phyloP scores from a whole-genome alignment of 2,329 filamentous ascomycete genomes.

The Fusarium coffeatum region DNA sequence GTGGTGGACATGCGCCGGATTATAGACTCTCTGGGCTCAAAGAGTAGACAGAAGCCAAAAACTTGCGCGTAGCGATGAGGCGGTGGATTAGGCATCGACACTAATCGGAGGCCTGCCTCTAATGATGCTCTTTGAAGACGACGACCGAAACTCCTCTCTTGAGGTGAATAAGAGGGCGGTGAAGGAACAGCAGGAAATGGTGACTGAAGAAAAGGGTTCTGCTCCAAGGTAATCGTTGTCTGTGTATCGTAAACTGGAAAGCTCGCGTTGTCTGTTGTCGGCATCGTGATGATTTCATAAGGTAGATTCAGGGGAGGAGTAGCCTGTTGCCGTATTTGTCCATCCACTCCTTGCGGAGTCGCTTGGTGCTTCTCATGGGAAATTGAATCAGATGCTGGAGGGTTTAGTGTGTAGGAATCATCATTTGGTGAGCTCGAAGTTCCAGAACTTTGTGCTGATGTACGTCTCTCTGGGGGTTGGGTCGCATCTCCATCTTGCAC shows the following conservation, averaged over 20 bases:
- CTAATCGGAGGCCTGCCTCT: slow-evolving; percentile 71
- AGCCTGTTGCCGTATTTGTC: slow-evolving; percentile 27
- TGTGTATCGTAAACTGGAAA: slow-evolving; percentile 57
- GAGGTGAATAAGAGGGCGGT: slow-evolving; percentile 68
- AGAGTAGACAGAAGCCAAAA: slow-evolving; percentile 77
- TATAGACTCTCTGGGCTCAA: slow-evolving; percentile 64
- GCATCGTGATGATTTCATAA: slow-evolving; percentile 63
- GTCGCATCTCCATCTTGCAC: neutral
- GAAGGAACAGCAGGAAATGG: slow-evolving; percentile 54
- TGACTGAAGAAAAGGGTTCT: slow-evolving; percentile 30
- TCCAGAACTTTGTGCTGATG: slow-evolving; percentile 7
- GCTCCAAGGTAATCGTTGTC: slow-evolving; percentile 33
- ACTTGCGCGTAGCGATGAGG: slow-evolving; percentile 63
- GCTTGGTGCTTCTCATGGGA: slow-evolving; percentile 6
- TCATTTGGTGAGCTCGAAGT: slow-evolving; percentile 21
- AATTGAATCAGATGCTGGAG: neutral
- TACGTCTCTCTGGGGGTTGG: slow-evolving; percentile 5
- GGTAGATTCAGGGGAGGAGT: slow-evolving; percentile 42
- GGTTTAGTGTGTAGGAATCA: neutral
- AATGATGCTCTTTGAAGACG: slow-evolving; percentile 74
- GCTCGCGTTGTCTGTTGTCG: slow-evolving; percentile 65
- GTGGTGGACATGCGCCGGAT: slow-evolving; percentile 53
- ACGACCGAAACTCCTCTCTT: slow-evolving; percentile 76
- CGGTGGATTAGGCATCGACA: slow-evolving; percentile 62
- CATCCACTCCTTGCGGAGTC: slow-evolving; percentile 25